Evolutionary conservation across 2,329 filamentous ascomycete genomes (phyloP), one percentile per base, ranked within the genome.

Genomic region (Aspergillus bombycis): DNA sequence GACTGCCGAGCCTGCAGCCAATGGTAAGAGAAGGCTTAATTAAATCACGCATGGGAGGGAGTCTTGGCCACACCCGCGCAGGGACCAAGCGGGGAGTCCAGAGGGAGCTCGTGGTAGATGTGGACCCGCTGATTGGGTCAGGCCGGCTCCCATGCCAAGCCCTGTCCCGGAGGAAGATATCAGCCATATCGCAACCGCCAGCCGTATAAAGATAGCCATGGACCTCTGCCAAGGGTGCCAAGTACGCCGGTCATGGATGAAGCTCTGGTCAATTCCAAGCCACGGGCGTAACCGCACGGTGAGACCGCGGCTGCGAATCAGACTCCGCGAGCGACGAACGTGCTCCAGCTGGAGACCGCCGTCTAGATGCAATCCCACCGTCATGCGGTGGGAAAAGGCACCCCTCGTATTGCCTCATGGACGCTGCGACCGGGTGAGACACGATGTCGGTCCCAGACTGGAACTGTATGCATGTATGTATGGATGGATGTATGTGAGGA

Each of bases 181-280:
- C n/a, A n/a, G n/a, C n/a, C n/a, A n/a, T n/a, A 26, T 12, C n/a
- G 12, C 19, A 8, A 21, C 41, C 19, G n/a, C 41, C 41, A 9
- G n/a, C 9, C 30, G 14, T 32, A n/a, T 36, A 41, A 36, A 23
- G 14, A 36, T 41, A 6, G 26, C 12, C 26, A 16, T 26, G 7
- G 10, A 16, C 48, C 9, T 14, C 34, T 55, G 52, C 52, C 52
- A 55, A 55, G 52, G 28, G 32, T 38, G 52, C 52, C 52, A 55
- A 55, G 52, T 3, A 38, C 52, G 32, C 52, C 32, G 52, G 52
- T 38, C 32, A 21, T 38, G n/a, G 34, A 6, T 38, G 34, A 55
- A 55, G 52, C 52, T 55, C 52, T 36, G 34, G 52, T 55, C n/a
- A 30, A 8, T 26, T 21, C 21, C 52, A 55, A 38, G 52, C 52